Conservation (phyloP, 345 rosid genomes). For the Angophora floribunda region DNA sequence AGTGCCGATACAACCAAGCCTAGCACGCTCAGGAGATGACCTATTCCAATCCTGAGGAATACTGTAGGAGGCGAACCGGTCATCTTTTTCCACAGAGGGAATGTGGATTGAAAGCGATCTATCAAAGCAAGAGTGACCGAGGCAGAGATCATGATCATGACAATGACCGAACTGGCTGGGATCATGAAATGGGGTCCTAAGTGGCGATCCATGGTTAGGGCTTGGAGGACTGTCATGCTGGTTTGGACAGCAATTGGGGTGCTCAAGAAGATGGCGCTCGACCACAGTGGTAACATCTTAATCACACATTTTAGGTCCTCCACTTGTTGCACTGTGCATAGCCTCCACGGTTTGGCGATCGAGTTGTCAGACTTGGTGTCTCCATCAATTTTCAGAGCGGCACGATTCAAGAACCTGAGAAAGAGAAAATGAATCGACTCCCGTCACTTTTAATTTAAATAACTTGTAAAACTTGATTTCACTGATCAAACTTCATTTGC, state of each 20-base stretch:
- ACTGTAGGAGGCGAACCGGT: slow-evolving; percentile 9
- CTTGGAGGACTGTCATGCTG: slow-evolving; percentile 32
- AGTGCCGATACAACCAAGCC: slow-evolving; percentile 11
- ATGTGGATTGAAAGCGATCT: slow-evolving; percentile 16
- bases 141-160: slow-evolving; percentile 12
- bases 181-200: slow-evolving; percentile 20
- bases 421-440: neutral
- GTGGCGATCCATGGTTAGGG: slow-evolving; percentile 29
- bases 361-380: slow-evolving; percentile 10
- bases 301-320: slow-evolving; percentile 34
- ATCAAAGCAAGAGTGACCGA: slow-evolving; percentile 33
- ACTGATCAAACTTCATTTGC: neutral
- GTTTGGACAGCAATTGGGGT: slow-evolving; percentile 30
- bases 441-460: neutral
- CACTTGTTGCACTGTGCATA: slow-evolving; percentile 25
- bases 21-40: slow-evolving; percentile 9
- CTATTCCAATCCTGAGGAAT: slow-evolving; percentile 19
- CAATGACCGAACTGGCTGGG: slow-evolving; percentile 35
- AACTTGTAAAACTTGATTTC: neutral
- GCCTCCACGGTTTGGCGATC: slow-evolving; percentile 14
- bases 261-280: slow-evolving; percentile 21
- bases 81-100: slow-evolving; percentile 13
- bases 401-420: slow-evolving; percentile 32
- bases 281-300: slow-evolving; percentile 31
- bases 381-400: slow-evolving; percentile 16